Evolutionary conservation across 2,329 filamentous ascomycete species (phyloP).

Genomic region (Botrytis galanthina): DNA sequence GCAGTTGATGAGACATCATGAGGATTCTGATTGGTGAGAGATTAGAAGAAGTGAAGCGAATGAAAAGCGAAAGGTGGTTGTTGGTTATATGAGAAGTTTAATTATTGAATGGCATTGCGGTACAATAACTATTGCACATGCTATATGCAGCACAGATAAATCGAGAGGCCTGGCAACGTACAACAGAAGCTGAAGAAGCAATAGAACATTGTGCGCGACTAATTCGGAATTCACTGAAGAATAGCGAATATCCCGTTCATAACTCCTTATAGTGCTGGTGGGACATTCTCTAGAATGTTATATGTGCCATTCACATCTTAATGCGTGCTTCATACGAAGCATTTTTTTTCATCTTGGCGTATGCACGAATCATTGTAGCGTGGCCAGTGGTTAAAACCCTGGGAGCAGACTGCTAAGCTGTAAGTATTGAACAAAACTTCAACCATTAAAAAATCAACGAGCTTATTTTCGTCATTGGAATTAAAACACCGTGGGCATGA

Average conservation of each 20-base stretch:
- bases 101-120: not conserved
- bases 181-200: not conserved
- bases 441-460: too few species aligned
- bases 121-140: not conserved
- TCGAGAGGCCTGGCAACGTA: not conserved
- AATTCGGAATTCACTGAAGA: not conserved
- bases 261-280: not conserved
- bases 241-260: not conserved
- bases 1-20: not conserved
- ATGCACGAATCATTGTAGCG: not conserved
- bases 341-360: not conserved
- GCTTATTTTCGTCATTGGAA: not conserved
- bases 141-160: not conserved
- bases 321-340: not conserved
- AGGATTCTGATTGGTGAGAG: not conserved
- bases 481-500: not conserved
- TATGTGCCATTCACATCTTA: not conserved
- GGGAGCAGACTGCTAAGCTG: too few species aligned
- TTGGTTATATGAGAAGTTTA: not conserved
- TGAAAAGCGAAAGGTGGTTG: not conserved
- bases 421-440: too few species aligned
- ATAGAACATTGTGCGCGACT: not conserved
- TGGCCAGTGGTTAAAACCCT: not conserved
- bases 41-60: not conserved
- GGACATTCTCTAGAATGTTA: fast-evolving